Conservation (phyloP, 257 asterid genomes). For the Solanum paucissectum region DNA sequence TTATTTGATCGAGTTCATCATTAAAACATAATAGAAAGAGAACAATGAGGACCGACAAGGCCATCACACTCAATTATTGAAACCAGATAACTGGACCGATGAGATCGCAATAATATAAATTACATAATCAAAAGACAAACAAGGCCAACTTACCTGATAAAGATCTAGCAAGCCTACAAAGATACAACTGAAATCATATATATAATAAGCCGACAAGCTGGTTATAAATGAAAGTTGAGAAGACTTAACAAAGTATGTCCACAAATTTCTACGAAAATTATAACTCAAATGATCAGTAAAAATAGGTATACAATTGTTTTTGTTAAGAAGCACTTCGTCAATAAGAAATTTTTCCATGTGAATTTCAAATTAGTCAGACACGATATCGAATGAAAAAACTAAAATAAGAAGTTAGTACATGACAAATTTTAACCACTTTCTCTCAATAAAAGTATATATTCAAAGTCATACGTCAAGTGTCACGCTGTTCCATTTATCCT, state of each 20-base stretch:
- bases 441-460: neutral
- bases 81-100: no score
- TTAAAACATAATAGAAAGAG: neutral
- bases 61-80: neutral
- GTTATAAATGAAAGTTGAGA: no score
- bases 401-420: neutral
- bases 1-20: no score
- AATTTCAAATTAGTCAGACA: neutral
- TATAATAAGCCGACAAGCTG: no score
- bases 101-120: neutral
- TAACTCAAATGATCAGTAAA: no score
- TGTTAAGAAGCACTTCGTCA: neutral
- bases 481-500: neutral
- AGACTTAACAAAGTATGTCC: neutral
- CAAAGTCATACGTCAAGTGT: neutral
- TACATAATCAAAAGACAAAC: neutral
- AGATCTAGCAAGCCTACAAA: neutral
- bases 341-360: accelerated
- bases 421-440: neutral
- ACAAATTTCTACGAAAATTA: no score
- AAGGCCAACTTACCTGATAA: neutral
- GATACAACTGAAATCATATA: no score
- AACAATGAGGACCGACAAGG: no score
- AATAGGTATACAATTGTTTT: neutral
- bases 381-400: neutral